phyloP scores from a whole-genome alignment of 2,329 filamentous ascomycete species.

The Pseudogymnoascus verrucosus region DNA sequence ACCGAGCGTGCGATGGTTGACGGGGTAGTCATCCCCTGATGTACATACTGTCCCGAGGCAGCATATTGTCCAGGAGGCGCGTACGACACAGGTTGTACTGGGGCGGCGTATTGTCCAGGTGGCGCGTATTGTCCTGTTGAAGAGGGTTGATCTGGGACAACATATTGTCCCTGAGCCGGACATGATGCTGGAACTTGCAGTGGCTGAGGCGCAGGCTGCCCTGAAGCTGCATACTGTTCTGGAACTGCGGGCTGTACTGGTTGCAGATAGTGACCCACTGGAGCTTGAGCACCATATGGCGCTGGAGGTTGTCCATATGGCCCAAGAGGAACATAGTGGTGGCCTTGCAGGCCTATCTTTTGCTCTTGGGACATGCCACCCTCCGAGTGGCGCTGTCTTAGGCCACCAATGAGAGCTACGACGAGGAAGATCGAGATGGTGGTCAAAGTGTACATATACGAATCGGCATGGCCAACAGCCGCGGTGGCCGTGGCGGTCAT shows the following conservation, averaged over 20 bases:
- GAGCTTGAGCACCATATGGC: not conserved
- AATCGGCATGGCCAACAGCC: not conserved
- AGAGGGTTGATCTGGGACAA: not conserved
- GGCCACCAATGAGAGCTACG: not conserved
- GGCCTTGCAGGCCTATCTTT: not conserved
- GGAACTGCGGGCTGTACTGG: not conserved
- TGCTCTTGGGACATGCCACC: not conserved
- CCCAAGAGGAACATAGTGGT: not conserved
- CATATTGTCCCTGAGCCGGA: not conserved
- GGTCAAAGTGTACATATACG: not conserved
- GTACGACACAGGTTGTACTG: not conserved
- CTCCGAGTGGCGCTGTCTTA: not conserved
- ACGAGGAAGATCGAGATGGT: not conserved
- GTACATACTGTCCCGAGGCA: not conserved
- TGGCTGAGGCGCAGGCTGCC: not conserved
- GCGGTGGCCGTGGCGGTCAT: no score
- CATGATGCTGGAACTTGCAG: not conserved
- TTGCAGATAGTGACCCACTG: not conserved
- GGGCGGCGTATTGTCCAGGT: not conserved
- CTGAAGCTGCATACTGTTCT: not conserved
- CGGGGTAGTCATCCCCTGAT: not conserved
- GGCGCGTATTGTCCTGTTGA: not conserved
- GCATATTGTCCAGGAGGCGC: not conserved
- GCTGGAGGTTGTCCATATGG: not conserved
- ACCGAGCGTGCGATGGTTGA: not conserved